A percentile compares a stretch with the other conserved stretches of the same genome.
Conservation (phyloP, 495 filamentous ascomycete genomes). For the Penicillium dipodomyicola region DNA sequence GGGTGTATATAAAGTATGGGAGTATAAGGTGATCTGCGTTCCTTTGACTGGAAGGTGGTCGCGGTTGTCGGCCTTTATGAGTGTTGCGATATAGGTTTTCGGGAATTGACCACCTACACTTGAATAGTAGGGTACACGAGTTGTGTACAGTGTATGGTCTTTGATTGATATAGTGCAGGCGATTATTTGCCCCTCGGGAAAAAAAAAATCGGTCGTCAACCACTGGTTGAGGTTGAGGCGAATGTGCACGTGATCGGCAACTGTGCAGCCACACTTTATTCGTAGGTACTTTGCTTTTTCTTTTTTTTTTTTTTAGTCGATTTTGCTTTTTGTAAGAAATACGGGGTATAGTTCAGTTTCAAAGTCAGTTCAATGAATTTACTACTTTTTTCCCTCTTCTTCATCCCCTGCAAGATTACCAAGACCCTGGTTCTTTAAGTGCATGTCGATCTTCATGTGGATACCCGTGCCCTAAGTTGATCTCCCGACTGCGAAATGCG, state of each 20-base stretch:
- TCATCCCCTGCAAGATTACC: neutral
- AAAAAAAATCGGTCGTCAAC: conserved; percentile 11
- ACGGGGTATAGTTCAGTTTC: neutral
- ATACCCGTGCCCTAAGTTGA: conserved; percentile 11
- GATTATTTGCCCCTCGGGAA: conserved; percentile 9
- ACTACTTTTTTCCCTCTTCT: neutral
- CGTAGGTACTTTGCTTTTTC: too few relatives aligned
- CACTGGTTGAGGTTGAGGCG: conserved; percentile 10
- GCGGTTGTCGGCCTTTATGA: neutral
- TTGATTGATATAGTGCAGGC: neutral
- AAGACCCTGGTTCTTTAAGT: conserved; percentile 6
- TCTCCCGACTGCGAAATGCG: neutral
- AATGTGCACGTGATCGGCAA: conserved; percentile 13
- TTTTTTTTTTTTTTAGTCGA: neutral
- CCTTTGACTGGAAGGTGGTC: neutral
- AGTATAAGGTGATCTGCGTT: neutral
- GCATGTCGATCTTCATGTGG: conserved; percentile 13
- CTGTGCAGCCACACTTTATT: neutral
- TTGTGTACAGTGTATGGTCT: neutral
- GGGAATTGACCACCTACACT: neutral
- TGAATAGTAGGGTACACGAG: neutral
- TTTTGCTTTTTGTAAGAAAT: neutral
- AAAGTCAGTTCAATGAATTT: neutral
- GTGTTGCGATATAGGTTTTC: neutral
- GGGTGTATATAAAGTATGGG: neutral